phyloP scores from a whole-genome alignment of 2,329 filamentous ascomycete genomes.

The Monascus ruber region DNA sequence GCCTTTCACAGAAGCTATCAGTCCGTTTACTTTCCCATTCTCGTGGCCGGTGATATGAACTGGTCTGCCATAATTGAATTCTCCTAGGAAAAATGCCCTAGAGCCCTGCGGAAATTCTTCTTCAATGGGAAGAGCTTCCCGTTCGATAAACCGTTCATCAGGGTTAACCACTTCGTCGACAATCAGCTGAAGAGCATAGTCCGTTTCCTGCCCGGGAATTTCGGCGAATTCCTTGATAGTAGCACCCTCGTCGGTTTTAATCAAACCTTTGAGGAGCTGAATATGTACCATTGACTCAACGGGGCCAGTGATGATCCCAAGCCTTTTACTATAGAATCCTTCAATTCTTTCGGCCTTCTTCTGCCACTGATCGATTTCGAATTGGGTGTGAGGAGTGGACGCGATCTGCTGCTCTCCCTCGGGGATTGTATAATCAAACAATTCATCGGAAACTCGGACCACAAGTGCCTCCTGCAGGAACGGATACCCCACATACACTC shows the following conservation, averaged over 20 bases:
- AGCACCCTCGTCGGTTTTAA: constrained; percentile 81
- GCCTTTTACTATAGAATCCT: constrained; percentile 74
- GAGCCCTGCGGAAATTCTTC: constrained; percentile 81
- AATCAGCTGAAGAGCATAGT: constrained; percentile 82
- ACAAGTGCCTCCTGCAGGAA: constrained; percentile 93
- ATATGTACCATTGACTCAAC: constrained; percentile 87
- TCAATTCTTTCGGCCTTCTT: constrained; percentile 79
- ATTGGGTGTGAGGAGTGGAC: constrained; percentile 58
- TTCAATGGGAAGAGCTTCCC: constrained; percentile 72
- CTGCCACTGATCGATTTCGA: constrained; percentile 70
- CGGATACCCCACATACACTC: constrained; percentile 85
- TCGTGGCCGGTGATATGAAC: constrained; percentile 68
- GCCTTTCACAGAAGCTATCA: constrained; percentile 59
- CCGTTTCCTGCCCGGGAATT: constrained; percentile 72
- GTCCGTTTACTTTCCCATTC: constrained; percentile 64
- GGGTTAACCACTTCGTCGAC: constrained; percentile 85
- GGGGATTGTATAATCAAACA: constrained; percentile 74
- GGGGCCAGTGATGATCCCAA: constrained; percentile 74
- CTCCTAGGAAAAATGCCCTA: constrained; percentile 84
- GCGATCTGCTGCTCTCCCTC: constrained; percentile 54
- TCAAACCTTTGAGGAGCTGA: constrained; percentile 82
- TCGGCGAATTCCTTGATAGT: constrained; percentile 86
- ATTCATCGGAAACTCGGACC: constrained; percentile 76
- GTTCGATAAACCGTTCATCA: constrained; percentile 87
- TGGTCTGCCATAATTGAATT: constrained; percentile 83